A percentile compares a stretch with the other conserved stretches of the same genome.
phyloP scores from a whole-genome alignment of 2,329 filamentous ascomycete genomes.

The Pyricularia pennisetigena region DNA sequence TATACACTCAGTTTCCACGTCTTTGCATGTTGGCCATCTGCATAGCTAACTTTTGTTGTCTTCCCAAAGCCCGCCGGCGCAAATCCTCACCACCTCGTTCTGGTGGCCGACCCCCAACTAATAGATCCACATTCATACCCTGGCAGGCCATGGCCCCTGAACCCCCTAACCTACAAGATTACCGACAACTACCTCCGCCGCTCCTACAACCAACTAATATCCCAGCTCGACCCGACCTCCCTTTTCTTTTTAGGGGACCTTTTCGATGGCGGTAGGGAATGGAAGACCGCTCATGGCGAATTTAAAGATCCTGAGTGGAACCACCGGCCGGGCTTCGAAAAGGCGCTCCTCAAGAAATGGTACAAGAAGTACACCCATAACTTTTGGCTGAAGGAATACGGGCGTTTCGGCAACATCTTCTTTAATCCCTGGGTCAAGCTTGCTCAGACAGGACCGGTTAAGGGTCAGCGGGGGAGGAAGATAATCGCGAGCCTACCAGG shows the following conservation, averaged over 20 bases:
- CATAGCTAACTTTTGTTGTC: not conserved
- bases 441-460: conserved; percentile 28
- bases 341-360: conserved; percentile 51
- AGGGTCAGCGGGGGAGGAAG: conserved; percentile 59
- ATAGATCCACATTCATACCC: conserved; percentile 95
- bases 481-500: conserved; percentile 81
- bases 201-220: conserved; percentile 70
- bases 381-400: conserved; percentile 83
- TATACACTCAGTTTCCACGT: not conserved
- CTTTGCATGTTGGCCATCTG: not conserved
- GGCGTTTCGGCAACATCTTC: conserved; percentile 80
- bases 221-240: conserved; percentile 70
- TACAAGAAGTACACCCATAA: conserved; percentile 67
- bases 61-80: conserved; percentile 58
- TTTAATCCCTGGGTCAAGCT: conserved; percentile 56
- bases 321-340: conserved; percentile 40
- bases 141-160: conserved; percentile 56
- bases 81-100: conserved; percentile 71
- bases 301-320: conserved; percentile 51
- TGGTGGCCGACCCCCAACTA: conserved; percentile 85
- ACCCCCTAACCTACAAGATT: conserved; percentile 43
- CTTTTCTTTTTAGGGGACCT: conserved; percentile 88
- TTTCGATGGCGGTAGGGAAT: conserved; percentile 93
- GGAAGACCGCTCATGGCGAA: conserved; percentile 60
- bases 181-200: conserved; percentile 87